Conservation (phyloP, 2,329 filamentous ascomycete species). For the Drechmeria coniospora region DNA sequence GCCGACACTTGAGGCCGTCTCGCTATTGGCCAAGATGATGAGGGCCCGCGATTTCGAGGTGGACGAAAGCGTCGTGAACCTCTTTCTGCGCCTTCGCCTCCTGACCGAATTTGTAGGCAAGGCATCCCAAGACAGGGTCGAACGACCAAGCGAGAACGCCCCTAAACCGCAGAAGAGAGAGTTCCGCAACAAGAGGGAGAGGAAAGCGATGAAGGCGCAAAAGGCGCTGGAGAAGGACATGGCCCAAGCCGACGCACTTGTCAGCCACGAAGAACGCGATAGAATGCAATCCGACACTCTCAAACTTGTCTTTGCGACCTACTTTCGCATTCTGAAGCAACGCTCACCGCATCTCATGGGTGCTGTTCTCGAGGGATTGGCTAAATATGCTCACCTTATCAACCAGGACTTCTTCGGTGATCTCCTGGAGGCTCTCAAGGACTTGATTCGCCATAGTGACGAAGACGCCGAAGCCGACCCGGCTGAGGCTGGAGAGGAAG, state of each 20-base stretch:
- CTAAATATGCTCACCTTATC: constrained; percentile 89
- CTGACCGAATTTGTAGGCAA: constrained; percentile 79
- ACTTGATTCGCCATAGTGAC: constrained; percentile 68
- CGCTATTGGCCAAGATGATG: constrained; percentile 87
- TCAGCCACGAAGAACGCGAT: constrained; percentile 84
- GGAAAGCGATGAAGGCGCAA: constrained; percentile 72
- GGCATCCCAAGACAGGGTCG: constrained; percentile 62
- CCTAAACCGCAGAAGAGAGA: constrained; percentile 58
- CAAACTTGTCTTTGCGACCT: constrained; percentile 87
- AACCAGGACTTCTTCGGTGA: constrained; percentile 99
- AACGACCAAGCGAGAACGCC: constrained; percentile 21
- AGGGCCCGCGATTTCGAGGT: constrained; percentile 70
- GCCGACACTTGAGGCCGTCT: constrained; percentile 73
- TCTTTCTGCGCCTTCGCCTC: constrained; percentile 78
- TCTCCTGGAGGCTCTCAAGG: constrained; percentile 82
- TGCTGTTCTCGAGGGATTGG: constrained; percentile 86
- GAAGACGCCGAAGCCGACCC: constrained; percentile 32
- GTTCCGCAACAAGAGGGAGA: constrained; percentile 76
- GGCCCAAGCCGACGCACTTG: constrained; percentile 77
- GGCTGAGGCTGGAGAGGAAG: constrained; percentile 22
- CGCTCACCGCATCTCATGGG: constrained; percentile 78
- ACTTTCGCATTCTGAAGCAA: constrained; percentile 86
- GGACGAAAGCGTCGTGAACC: constrained; percentile 74
- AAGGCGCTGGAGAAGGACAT: constrained; percentile 87
- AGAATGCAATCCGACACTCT: constrained; percentile 89